Conservation (phyloP, 2,329 filamentous ascomycete genomes). For the Ascochyta viciae-villosae region DNA sequence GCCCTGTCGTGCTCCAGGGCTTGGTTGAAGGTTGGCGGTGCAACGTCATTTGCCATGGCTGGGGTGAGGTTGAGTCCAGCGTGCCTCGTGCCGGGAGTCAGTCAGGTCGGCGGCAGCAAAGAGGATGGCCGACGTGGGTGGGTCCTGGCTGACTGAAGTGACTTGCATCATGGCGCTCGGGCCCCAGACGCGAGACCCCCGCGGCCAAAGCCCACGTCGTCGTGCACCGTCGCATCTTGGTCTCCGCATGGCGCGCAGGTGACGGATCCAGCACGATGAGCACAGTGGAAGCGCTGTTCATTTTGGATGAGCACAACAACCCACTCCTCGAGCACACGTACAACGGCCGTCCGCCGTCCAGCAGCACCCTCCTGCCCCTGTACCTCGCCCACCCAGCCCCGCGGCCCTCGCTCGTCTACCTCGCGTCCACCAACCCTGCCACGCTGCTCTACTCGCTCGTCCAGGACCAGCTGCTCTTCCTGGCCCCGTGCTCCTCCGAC, state of each 20-base stretch:
- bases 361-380: slow-evolving; percentile 78
- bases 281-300: slow-evolving; percentile 93
- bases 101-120: slow-evolving; percentile 8
- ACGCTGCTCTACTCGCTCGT: slow-evolving; percentile 86
- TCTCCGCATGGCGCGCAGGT: slow-evolving; percentile 25
- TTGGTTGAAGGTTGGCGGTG: slow-evolving; percentile 37
- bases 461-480: slow-evolving; percentile 87
- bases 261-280: slow-evolving; percentile 54
- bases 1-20: slow-evolving; percentile 42
- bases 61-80: background rate
- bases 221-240: background rate
- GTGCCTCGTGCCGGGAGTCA: too few species aligned
- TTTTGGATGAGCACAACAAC: slow-evolving; percentile 92
- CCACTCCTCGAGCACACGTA: slow-evolving; percentile 90
- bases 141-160: background rate
- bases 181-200: slow-evolving; percentile 23
- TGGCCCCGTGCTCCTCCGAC: slow-evolving; percentile 84
- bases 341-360: slow-evolving; percentile 78
- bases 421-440: slow-evolving; percentile 81
- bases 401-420: slow-evolving; percentile 84
- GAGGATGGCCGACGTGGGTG: slow-evolving; percentile 3
- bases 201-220: slow-evolving; percentile 22
- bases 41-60: slow-evolving; percentile 24
- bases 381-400: slow-evolving; percentile 84
- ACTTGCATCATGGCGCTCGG: slow-evolving; percentile 18